Percentiles rank a stretch among this genome's conserved stretches.
These are phyloP conservation scores for Schizothecium vesticola DNA, from an alignment of 495 filamentous ascomycete species.

Conservation along the genomic window DNA sequence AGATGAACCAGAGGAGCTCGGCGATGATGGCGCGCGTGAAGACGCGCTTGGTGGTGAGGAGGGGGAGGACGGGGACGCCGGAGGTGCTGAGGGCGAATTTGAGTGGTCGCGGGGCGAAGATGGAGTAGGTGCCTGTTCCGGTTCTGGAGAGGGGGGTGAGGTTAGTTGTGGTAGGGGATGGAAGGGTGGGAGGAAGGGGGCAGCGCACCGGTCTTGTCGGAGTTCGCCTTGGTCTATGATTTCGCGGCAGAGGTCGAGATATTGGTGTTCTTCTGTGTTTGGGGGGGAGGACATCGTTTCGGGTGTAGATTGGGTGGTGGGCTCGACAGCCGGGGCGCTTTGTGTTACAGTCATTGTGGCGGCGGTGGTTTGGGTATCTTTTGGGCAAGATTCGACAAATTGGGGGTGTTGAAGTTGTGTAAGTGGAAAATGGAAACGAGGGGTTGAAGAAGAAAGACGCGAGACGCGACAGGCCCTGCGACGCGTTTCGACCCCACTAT, in stretches of 20 bases:
- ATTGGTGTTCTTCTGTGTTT: slow-evolving; percentile 29
- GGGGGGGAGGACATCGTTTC: background rate
- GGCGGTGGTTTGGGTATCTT: background rate
- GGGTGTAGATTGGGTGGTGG: background rate
- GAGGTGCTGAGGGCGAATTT: slow-evolving; percentile 73
- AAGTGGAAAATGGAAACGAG: background rate
- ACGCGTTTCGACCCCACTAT: background rate
- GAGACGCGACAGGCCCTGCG: background rate
- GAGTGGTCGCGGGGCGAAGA: slow-evolving; percentile 81
- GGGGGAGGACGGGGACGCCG: slow-evolving; percentile 65
- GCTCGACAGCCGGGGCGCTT: background rate
- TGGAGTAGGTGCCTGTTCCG: slow-evolving; percentile 82
- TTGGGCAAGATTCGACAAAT: background rate
- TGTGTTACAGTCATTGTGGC: background rate
- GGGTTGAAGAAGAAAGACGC: background rate
- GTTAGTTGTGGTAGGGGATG: background rate
- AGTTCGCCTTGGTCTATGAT: slow-evolving; percentile 28
- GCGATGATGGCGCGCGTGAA: slow-evolving; percentile 85
- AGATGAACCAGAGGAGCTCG: slow-evolving; percentile 96
- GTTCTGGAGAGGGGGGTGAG: slow-evolving; percentile 52
- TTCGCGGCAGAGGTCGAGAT: slow-evolving; percentile 29
- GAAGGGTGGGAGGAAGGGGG: background rate
- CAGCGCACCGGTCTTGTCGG: slow-evolving; percentile 23
- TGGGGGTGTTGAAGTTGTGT: background rate
- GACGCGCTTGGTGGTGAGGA: slow-evolving; percentile 95